Base-by-base conservation (phyloP, 768 basidiomycete species). In the Sporobolomyces phaffii region DNA sequence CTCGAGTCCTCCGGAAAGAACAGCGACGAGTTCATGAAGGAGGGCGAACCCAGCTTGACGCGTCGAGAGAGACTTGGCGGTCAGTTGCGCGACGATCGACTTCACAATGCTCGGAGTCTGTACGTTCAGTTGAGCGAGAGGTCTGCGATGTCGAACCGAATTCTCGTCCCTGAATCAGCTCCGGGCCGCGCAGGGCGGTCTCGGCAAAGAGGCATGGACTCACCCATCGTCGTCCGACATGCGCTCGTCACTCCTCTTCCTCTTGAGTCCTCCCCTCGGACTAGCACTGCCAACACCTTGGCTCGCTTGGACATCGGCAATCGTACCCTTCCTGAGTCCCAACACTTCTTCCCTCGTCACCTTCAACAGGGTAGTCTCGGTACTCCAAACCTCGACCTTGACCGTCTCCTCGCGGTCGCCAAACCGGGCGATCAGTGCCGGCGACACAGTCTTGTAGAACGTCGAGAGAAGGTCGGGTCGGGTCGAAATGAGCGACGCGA, bases 351-450 rank as follows among this genome's bases (percentile, higher is more conserved):
- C 80, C 26, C 83, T 81, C 2, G 91, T 93, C 78, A 94, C 93
- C 56, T 83, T 88, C 44, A 99, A 82, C 15, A 99, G 82, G 1
- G 83, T 79, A 38, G 83, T 84, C 75, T 93, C 93, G 1, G 94
- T 87, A 0, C 86, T 81, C 87, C 94, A 93, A 20, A 98, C 82
- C 76, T 99, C 96, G 33, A 96, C 80, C 36, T 89, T 84, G 34
- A 98, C 96, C 6, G 89, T 94, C 74, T 92, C 88, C 78, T 99
- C 96, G 48, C 96, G 87, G 77, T 99, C 96, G 44, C 86, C 86
- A 71, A 98, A 93, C 36, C 94, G 84, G 4, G 90, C 87, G 62
- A 96, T 91, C 56, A 99, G 82, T 13, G 90, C 83, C 0, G 91
- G 91, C 3, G 91, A 89, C 15, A 96, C 86, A 11, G 85, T 84